A percentile compares a stretch with the other conserved stretches of the same genome.
These are phyloP conservation scores for Seminavis robusta DNA, from an alignment of 108 stramenopile genomes.

Conservation along the genomic window DNA sequence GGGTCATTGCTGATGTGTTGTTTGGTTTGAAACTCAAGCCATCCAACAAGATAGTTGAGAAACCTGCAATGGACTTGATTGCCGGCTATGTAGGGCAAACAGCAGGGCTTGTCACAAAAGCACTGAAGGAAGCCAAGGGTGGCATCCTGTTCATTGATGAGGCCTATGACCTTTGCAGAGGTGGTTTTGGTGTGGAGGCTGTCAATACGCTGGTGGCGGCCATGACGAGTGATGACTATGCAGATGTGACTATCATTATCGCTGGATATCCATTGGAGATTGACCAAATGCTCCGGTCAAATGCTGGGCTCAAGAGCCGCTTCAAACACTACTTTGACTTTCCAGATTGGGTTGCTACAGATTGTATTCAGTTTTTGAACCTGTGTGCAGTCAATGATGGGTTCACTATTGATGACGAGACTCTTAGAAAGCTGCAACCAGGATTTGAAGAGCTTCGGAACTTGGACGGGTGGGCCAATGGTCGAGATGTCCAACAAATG, in stretches of 20 bases:
- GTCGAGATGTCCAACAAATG: constrained; percentile 19
- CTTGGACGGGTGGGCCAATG: constrained; percentile 12
- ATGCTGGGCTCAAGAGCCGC: constrained; percentile 44
- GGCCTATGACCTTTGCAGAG: constrained; percentile 55
- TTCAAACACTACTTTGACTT: constrained; percentile 41
- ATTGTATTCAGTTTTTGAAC: constrained; percentile 28
- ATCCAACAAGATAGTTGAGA: constrained; percentile 30
- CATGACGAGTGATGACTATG: constrained; percentile 38
- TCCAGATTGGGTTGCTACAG: constrained; percentile 29
- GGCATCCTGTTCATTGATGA: constrained; percentile 77
- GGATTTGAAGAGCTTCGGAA: too few relatives aligned
- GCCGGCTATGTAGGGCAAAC: constrained; percentile 31
- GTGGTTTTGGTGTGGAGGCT: constrained; percentile 38
- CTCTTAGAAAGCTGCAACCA: too few relatives aligned
- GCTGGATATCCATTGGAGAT: constrained; percentile 56
- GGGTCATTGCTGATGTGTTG: constrained; percentile 40
- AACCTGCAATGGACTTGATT: constrained; percentile 17
- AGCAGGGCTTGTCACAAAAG: constrained; percentile 16
- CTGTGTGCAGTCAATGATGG: too few relatives aligned
- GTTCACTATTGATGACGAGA: not conserved
- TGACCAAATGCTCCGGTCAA: constrained; percentile 36
- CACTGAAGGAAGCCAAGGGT: constrained; percentile 49
- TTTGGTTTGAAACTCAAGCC: constrained; percentile 16
- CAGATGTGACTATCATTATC: constrained; percentile 36
- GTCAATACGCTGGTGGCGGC: constrained; percentile 39